Conservation (phyloP, 106 monocot species). For the Dendrobium nobile region DNA sequence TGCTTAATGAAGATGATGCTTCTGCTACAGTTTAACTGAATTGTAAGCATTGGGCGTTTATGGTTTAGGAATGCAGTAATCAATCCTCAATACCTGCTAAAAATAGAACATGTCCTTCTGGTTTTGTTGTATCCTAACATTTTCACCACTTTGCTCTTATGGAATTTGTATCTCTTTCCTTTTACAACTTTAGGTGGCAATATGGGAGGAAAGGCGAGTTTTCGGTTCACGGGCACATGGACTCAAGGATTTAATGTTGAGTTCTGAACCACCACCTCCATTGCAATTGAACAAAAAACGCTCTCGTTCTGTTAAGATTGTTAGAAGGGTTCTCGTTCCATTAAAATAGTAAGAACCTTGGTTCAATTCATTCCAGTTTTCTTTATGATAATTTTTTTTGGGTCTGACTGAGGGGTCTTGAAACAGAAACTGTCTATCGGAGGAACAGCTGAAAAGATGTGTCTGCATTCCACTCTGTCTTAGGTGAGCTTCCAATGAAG, state of each 20-base stretch:
- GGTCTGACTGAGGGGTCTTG: neutral
- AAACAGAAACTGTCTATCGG: conserved; percentile 87
- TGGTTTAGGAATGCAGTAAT: neutral
- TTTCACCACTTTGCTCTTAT: neutral
- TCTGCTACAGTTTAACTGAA: neutral
- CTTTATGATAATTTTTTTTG: neutral
- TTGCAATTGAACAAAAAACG: conserved; percentile 80
- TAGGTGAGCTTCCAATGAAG: conserved; percentile 64
- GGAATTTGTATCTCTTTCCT: neutral
- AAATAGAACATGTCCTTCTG: neutral
- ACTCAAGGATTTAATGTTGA: conserved; percentile 84
- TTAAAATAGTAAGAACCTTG: conserved; percentile 60
- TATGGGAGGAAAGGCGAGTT: conserved; percentile 97
- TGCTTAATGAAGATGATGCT: neutral
- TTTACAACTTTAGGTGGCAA: conserved; percentile 46
- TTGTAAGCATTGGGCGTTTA: neutral
- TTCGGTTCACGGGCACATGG: conserved; percentile 77
- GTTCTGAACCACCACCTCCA: conserved; percentile 61
- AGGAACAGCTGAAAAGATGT: conserved; percentile 90
- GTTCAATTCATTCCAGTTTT: neutral
- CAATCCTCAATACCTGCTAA: neutral
- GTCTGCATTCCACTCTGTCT: conserved; percentile 75
- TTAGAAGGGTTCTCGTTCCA: conserved; percentile 80
- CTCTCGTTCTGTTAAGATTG: conserved; percentile 68
- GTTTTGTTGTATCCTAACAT: neutral